These are phyloP conservation scores for Diversispora eburnea DNA, from an alignment of 192 early-diverging fungal species.

Conservation along the genomic window DNA sequence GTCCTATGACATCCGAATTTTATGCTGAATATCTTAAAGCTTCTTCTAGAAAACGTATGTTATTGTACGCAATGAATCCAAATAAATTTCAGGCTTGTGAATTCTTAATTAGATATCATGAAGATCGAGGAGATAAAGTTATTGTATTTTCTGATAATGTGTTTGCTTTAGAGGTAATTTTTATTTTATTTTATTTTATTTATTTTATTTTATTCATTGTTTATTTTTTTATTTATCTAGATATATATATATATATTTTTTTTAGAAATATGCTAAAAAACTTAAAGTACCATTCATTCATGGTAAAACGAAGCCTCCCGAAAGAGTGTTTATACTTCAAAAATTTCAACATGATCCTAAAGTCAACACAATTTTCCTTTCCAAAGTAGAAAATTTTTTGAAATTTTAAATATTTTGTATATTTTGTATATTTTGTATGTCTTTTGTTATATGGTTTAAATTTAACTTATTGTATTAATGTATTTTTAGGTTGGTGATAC, in stretches of 20 bases:
- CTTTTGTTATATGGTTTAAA: too few species aligned
- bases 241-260: not conserved
- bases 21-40: conserved; percentile 90
- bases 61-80: conserved; percentile 96
- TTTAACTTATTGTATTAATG: too few species aligned
- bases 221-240: not conserved
- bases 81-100: conserved; percentile 97
- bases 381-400: conserved; percentile 50
- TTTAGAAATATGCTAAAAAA: conserved; percentile 68
- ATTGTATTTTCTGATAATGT: conserved; percentile 99
- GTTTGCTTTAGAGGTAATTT: conserved; percentile 75
- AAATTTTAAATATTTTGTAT: too few species aligned
- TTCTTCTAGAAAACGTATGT: conserved; percentile 72
- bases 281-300: conserved; percentile 85
- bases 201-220: not conserved
- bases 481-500: conserved; percentile 84
- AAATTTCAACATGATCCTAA: conserved; percentile 93
- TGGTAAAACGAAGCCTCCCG: conserved; percentile 84
- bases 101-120: conserved; percentile 92
- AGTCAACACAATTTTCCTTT: conserved; percentile 85
- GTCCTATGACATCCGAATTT: conserved; percentile 94
- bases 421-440: too few species aligned
- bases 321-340: conserved; percentile 87
- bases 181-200: not conserved
- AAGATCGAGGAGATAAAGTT: conserved; percentile 92